A percentile compares a stretch with the other conserved stretches of the same genome.
These are phyloP conservation scores for Hanseniaspora osmophila DNA, from an alignment of 805 yeast species.

Conservation along the genomic window DNA sequence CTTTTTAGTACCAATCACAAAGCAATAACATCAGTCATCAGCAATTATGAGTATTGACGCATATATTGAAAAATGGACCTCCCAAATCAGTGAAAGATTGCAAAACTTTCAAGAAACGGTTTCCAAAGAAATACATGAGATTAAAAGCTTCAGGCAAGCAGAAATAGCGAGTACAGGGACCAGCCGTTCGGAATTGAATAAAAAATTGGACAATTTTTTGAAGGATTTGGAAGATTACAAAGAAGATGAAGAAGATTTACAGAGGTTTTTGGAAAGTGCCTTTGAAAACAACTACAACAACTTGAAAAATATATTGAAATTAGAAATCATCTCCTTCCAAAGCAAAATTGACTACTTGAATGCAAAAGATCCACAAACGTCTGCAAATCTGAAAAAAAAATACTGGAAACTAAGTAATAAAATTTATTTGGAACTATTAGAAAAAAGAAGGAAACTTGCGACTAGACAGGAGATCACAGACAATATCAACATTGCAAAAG, in stretches of 20 bases:
- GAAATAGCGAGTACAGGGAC: too few relatives aligned
- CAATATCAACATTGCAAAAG: background rate
- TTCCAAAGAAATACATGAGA: too few relatives aligned
- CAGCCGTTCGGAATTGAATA: too few relatives aligned
- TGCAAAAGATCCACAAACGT: background rate
- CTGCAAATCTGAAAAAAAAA: background rate
- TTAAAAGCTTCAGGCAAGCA: too few relatives aligned
- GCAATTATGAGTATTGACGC: too few relatives aligned
- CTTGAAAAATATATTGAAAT: background rate
- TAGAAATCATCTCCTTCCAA: background rate
- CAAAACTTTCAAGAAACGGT: too few relatives aligned
- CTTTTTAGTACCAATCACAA: too few relatives aligned
- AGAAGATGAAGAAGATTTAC: background rate
- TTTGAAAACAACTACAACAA: background rate
- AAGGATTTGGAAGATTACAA: background rate
- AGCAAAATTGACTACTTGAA: background rate
- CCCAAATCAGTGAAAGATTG: too few relatives aligned
- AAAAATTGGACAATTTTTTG: too few relatives aligned
- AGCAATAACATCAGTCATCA: too few relatives aligned
- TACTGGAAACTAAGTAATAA: background rate
- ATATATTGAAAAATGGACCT: too few relatives aligned
- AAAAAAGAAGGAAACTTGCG: background rate
- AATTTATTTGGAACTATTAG: background rate
- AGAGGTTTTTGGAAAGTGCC: background rate
- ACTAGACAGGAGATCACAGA: background rate